Conservation (phyloP, 805 yeast species). For the Candida argentea region DNA sequence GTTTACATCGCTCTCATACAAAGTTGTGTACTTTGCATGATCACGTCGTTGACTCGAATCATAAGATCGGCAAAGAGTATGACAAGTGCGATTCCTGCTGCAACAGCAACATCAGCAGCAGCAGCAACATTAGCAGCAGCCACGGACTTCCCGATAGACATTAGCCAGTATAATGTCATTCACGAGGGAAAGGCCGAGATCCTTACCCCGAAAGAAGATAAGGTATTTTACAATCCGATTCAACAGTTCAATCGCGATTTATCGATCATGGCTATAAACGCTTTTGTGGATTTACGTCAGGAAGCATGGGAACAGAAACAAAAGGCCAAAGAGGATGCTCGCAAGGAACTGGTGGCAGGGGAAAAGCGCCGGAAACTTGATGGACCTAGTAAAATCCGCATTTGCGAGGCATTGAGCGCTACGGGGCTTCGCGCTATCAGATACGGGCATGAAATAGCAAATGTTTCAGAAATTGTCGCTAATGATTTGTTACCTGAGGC, state of each 20-base stretch:
- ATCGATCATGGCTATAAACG: constrained; percentile 73
- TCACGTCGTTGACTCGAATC: constrained; percentile 2
- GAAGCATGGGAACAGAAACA: constrained; percentile 21
- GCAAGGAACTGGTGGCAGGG: constrained; percentile 13
- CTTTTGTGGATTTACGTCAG: constrained; percentile 65
- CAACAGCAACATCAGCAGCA: constrained; percentile 2
- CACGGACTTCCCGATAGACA: constrained; percentile 7
- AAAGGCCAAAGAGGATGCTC: constrained; percentile 10
- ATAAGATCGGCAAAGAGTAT: too few species aligned
- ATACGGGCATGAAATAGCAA: constrained; percentile 85
- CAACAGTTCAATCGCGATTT: constrained; percentile 95
- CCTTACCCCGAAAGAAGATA: constrained; percentile 68
- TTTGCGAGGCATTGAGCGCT: constrained; percentile 88
- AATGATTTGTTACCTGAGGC: constrained; percentile 86
- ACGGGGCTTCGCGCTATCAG: constrained; percentile 92
- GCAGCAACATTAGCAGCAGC: constrained; percentile 2
- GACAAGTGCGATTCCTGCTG: constrained; percentile 2
- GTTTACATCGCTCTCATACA: too few species aligned
- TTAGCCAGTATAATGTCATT: constrained; percentile 24
- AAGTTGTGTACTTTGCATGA: too few species aligned
- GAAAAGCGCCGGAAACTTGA: constrained; percentile 10
- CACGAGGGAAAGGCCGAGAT: constrained; percentile 81
- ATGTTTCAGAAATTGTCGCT: constrained; percentile 65
- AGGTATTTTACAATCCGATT: constrained; percentile 89
- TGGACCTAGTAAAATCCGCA: constrained; percentile 30